Percentiles rank a stretch among this genome's conserved stretches.
Evolutionary conservation across 2,329 filamentous ascomycete genomes (phyloP).

Genomic region (Claviceps arundinis): DNA sequence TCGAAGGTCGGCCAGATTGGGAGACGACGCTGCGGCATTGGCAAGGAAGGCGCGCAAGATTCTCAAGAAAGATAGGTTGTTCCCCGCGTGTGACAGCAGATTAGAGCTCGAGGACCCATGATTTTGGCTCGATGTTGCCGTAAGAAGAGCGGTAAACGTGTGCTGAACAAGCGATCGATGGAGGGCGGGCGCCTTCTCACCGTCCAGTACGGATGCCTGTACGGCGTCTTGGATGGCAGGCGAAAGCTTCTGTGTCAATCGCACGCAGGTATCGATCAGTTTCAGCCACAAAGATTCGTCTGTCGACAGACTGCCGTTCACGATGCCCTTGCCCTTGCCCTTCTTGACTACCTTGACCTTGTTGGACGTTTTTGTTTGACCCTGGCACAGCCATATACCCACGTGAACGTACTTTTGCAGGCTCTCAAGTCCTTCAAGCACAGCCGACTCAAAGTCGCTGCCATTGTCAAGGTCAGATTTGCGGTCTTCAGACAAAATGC

Average conservation of each 20-base stretch:
- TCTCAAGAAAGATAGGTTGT: slow-evolving; percentile 68
- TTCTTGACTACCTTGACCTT: slow-evolving; percentile 33
- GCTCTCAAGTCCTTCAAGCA: slow-evolving; percentile 60
- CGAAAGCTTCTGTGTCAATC: slow-evolving; percentile 51
- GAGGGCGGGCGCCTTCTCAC: slow-evolving; percentile 48
- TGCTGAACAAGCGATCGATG: slow-evolving; percentile 76
- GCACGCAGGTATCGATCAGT: slow-evolving; percentile 46
- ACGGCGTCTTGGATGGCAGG: slow-evolving; percentile 32
- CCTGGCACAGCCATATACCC: slow-evolving; percentile 90
- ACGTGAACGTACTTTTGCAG: slow-evolving; percentile 85
- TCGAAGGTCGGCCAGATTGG: slow-evolving; percentile 76
- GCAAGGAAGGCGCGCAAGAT: slow-evolving; percentile 82
- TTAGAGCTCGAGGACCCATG: slow-evolving; percentile 20
- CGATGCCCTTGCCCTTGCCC: slow-evolving; percentile 35
- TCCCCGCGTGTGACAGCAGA: slow-evolving; percentile 25
- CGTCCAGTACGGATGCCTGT: slow-evolving; percentile 29
- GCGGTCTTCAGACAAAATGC: slow-evolving; percentile 51
- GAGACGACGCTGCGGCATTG: slow-evolving; percentile 66
- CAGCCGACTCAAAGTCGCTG: slow-evolving; percentile 42
- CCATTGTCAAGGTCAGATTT: slow-evolving; percentile 45
- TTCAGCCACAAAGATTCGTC: slow-evolving; percentile 48
- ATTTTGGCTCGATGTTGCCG: slow-evolving; percentile 49
- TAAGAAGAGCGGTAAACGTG: slow-evolving; percentile 75
- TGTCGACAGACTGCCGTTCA: slow-evolving; percentile 31
- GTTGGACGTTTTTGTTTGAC: slow-evolving; percentile 54